A percentile compares a stretch with the other conserved stretches of the same genome.
Conservation (phyloP, 1,139 yeast species). For the Debaryomyces fabryi region DNA sequence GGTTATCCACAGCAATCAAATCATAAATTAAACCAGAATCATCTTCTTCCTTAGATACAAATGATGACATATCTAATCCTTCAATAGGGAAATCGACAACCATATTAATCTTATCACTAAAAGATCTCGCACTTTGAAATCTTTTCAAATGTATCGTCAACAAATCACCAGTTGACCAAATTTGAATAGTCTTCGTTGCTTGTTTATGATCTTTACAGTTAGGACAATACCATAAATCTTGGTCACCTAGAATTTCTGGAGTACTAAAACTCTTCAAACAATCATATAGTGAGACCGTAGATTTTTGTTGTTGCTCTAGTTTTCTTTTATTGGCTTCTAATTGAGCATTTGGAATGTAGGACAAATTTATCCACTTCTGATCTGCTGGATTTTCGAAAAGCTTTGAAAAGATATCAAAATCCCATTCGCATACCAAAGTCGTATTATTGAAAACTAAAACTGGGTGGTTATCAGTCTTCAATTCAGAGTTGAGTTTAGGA, state of each 20-base stretch:
- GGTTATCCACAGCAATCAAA: constrained; percentile 90
- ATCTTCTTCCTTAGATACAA: constrained; percentile 45
- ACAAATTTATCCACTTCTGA: constrained; percentile 58
- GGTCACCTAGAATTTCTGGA: constrained; percentile 84
- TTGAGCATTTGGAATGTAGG: constrained; percentile 52
- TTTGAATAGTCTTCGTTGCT: constrained; percentile 87
- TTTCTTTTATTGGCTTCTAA: constrained; percentile 48
- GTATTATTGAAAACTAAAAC: constrained; percentile 36
- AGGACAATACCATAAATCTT: constrained; percentile 95
- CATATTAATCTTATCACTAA: constrained; percentile 87
- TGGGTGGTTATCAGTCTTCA: constrained; percentile 22
- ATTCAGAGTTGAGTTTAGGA: neutral
- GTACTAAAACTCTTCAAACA: constrained; percentile 77
- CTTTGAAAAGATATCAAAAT: constrained; percentile 43
- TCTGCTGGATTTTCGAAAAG: constrained; percentile 52
- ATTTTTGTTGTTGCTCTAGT: constrained; percentile 42
- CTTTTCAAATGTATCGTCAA: constrained; percentile 88
- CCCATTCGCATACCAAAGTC: constrained; percentile 78
- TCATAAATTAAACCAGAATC: constrained; percentile 62
- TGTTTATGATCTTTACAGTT: constrained; percentile 84
- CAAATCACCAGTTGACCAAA: constrained; percentile 92
- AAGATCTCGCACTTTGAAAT: constrained; percentile 81
- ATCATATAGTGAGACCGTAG: constrained; percentile 67
- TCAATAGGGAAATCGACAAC: constrained; percentile 86
- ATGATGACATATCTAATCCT: constrained; percentile 70